Evolutionary conservation across 805 yeast species (phyloP).

Genomic region (Yamadazyma sp.): DNA sequence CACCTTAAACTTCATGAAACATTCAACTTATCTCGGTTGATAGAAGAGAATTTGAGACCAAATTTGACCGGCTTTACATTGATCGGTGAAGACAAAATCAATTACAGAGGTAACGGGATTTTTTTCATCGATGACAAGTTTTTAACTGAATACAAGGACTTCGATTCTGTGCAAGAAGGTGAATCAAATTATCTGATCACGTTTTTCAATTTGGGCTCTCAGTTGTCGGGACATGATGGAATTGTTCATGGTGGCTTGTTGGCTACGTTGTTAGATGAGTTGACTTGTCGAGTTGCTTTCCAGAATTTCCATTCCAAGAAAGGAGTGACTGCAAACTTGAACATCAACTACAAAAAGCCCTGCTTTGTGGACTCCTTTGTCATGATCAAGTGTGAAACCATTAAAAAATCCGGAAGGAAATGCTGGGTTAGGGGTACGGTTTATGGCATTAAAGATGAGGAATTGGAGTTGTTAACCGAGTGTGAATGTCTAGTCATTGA

Average conservation of each 20-base stretch:
- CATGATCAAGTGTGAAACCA: slow-evolving; percentile 33
- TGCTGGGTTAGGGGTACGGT: slow-evolving; percentile 40
- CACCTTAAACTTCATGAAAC: slow-evolving; percentile 7
- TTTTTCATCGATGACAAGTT: slow-evolving; percentile 36
- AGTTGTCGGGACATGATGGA: slow-evolving; percentile 39
- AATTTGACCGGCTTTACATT: slow-evolving; percentile 37
- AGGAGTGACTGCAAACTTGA: slow-evolving; percentile 46
- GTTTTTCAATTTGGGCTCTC: slow-evolving; percentile 39
- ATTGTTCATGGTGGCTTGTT: slow-evolving; percentile 46
- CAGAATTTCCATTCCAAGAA: slow-evolving; percentile 38
- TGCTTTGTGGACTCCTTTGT: slow-evolving; percentile 32
- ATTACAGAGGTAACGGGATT: slow-evolving; percentile 31
- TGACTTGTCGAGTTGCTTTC: slow-evolving; percentile 44
- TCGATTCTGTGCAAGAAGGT: slow-evolving; percentile 16
- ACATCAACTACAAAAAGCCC: slow-evolving; percentile 39
- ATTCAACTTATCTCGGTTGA: slow-evolving; percentile 15
- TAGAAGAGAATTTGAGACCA: slow-evolving; percentile 32
- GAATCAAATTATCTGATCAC: slow-evolving; percentile 34
- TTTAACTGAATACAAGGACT: slow-evolving; percentile 24
- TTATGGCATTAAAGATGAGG: slow-evolving; percentile 23
- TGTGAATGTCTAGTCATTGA: slow-evolving; percentile 43
- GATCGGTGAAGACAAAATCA: slow-evolving; percentile 34
- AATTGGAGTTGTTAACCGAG: slow-evolving; percentile 26
- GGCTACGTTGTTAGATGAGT: slow-evolving; percentile 44
- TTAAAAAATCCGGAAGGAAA: slow-evolving; percentile 37